phyloP scores from a whole-genome alignment of 1,139 yeast genomes.

The Geotrichum fermentans region DNA sequence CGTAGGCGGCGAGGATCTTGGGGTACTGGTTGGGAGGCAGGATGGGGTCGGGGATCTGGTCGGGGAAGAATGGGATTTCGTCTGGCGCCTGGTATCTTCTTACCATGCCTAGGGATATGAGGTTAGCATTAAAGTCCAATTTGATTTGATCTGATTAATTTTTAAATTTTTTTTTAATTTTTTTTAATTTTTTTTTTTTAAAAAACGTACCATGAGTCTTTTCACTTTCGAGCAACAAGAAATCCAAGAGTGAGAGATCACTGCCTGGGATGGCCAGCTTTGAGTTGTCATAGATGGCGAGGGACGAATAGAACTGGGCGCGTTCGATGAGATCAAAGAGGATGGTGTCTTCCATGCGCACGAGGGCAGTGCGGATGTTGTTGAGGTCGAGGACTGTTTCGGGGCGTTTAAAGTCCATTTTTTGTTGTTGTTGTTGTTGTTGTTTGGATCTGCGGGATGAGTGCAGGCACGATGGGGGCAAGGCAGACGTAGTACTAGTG shows the following conservation, averaged over 20 bases:
- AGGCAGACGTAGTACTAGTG: too few relatives aligned
- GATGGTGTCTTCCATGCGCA: slow-evolving; percentile 94
- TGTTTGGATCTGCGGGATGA: too few relatives aligned
- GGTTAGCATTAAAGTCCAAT: too few relatives aligned
- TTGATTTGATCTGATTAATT: slow-evolving; percentile 4
- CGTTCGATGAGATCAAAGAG: slow-evolving; percentile 89
- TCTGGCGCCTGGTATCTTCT: slow-evolving; percentile 94
- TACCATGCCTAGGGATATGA: slow-evolving; percentile 59
- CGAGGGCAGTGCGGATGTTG: slow-evolving; percentile 78
- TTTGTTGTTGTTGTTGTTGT: too few relatives aligned
- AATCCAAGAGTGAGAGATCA: slow-evolving; percentile 80
- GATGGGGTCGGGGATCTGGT: slow-evolving; percentile 57
- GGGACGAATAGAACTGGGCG: slow-evolving; percentile 76
- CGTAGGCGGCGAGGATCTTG: slow-evolving; percentile 64
- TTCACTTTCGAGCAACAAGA: slow-evolving; percentile 76
- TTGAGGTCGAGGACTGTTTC: slow-evolving; percentile 73
- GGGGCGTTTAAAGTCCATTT: slow-evolving; percentile 85
- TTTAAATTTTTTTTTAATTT: background rate
- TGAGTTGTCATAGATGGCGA: slow-evolving; percentile 62
- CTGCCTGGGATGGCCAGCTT: slow-evolving; percentile 61
- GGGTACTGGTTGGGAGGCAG: slow-evolving; percentile 81
- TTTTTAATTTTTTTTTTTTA: too few relatives aligned
- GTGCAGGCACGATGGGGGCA: too few relatives aligned
- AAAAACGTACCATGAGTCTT: slow-evolving; percentile 45
- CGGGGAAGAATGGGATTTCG: slow-evolving; percentile 86